Base-by-base conservation (phyloP, 768 basidiomycete species). In the Trametes maxima region DNA sequence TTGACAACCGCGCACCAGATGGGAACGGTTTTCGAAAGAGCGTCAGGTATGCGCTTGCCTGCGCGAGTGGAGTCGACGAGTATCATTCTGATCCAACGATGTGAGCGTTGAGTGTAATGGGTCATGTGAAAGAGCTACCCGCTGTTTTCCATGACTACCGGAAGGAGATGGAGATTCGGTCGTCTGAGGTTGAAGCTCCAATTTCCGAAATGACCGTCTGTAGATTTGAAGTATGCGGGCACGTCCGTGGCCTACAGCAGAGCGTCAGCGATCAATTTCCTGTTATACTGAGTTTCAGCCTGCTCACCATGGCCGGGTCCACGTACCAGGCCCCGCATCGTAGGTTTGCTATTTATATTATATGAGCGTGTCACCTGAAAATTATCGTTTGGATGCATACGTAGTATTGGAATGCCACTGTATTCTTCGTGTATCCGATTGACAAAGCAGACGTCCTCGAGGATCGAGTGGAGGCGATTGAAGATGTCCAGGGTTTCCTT, bases 291-390 rank as follows among this genome's bases (percentile, higher is more conserved):
- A 52, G 54, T 35, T 28, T 13, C n/a, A 10, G 25, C 25, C 33
- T n/a, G 36, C 80, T 68, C 69, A 86, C 87, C 57, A 87, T 81
- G 7, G 67, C 60, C 19, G 94, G 91, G 67, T 94, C 81, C 6
- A 88, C 85, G 72, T 97, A 98, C 95, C 95, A 98, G 7, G 89
- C 89, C 3, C 96, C 96, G 68, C 95, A 97, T 22, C 96, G 85
- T 69, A 95, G 82, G 72, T 98, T 98, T 3, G 96, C 94, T 91
- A 69, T 37, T 57, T 25, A 7, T 54, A 21, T 13, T 7, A 33
- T 24, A 16, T 37, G 25, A 39, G 3, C 39, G 44, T 39, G 44
- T n/a, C 1, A 24, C 1, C 12, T 2, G 17, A 3, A 21, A 11
- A 43, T 24, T 81, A 73, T 40, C 44, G 79, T 12, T 35, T 1